phyloP scores from a whole-genome alignment of 192 early-diverging fungal genomes.

The Geranomyces variabilis region DNA sequence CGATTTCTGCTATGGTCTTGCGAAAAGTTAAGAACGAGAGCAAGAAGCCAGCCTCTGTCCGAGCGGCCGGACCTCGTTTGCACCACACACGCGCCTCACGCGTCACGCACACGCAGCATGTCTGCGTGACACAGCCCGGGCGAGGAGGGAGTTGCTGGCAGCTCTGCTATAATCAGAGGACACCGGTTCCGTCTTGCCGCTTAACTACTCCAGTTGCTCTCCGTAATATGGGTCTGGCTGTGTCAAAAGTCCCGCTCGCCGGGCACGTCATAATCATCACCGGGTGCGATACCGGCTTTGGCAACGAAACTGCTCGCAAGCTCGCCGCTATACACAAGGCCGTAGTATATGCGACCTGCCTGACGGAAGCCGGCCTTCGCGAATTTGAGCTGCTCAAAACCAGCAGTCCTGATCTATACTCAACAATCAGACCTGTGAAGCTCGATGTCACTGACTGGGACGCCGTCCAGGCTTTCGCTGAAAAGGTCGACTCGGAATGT shows the following conservation, averaged over 20 bases:
- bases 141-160: too few species aligned
- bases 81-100: too few species aligned
- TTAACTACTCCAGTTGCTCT: too few species aligned
- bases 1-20: too few species aligned
- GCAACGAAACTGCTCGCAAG: conserved; percentile 27
- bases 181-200: too few species aligned
- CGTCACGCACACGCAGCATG: too few species aligned
- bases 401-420: neutral
- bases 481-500: neutral
- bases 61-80: too few species aligned
- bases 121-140: too few species aligned
- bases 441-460: conserved; percentile 45
- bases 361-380: conserved; percentile 30
- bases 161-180: too few species aligned
- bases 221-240: conserved; percentile 22
- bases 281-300: conserved; percentile 50
- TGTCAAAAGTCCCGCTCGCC: conserved; percentile 13
- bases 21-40: too few species aligned
- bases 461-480: conserved; percentile 26
- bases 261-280: conserved; percentile 34
- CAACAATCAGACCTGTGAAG: conserved; percentile 18
- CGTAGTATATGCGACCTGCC: conserved; percentile 38
- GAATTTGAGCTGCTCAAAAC: conserved; percentile 1
- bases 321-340: conserved; percentile 19
- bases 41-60: too few species aligned